Conservation (phyloP, 768 basidiomycete species). For the Dioszegia hungarica region DNA sequence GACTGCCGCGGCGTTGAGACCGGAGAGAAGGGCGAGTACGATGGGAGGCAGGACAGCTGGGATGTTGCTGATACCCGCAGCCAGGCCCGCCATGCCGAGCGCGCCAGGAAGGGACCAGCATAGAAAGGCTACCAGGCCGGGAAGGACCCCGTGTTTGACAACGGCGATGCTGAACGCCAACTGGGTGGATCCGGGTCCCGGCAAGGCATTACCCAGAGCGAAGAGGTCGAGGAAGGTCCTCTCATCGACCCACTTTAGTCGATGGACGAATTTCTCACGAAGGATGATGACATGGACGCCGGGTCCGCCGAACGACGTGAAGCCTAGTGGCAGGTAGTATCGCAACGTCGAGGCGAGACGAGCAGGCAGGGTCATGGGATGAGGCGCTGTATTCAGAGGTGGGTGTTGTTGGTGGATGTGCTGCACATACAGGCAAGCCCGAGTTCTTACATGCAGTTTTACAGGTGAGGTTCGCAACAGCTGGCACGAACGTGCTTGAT, state of each 20-base stretch:
- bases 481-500: too few species aligned
- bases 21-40: conserved; percentile 56
- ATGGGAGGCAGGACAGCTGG: conserved; percentile 52
- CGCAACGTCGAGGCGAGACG: background rate
- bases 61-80: conserved; percentile 53
- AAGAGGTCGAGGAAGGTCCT: conserved; percentile 52
- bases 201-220: conserved; percentile 54
- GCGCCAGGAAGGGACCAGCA: conserved; percentile 56
- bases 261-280: conserved; percentile 45
- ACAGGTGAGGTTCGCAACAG: too few species aligned
- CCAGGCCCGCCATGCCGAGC: conserved; percentile 54
- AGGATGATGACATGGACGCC: conserved; percentile 56
- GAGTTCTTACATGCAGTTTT: too few species aligned
- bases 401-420: too few species aligned
- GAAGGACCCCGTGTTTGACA: conserved; percentile 52
- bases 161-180: conserved; percentile 55
- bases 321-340: conserved; percentile 16
- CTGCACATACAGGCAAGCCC: too few species aligned
- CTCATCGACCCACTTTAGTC: conserved; percentile 42
- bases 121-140: conserved; percentile 53
- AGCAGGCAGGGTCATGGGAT: background rate
- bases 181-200: conserved; percentile 55
- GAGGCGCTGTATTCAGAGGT: background rate
- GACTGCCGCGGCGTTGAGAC: conserved; percentile 58
- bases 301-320: conserved; percentile 54